Conservation (phyloP, 1,139 yeast genomes). For the Pneumocystis jirovecii region DNA sequence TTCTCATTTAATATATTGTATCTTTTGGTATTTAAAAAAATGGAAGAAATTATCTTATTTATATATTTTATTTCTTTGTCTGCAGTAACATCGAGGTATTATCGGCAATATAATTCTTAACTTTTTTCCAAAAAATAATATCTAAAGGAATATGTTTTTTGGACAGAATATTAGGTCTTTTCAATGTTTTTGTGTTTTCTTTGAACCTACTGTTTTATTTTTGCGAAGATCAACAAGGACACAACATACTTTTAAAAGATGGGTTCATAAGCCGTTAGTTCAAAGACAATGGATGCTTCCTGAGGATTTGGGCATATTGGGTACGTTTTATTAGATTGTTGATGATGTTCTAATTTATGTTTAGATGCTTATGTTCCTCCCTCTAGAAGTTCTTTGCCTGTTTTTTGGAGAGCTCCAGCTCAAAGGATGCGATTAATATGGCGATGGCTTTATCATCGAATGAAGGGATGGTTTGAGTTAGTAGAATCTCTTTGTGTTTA, state of each 20-base stretch:
- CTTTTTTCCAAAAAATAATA: too few relatives aligned
- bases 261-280: neutral
- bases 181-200: neutral
- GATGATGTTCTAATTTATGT: slow-evolving; percentile 1
- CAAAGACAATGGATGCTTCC: slow-evolving; percentile 6
- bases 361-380: slow-evolving; percentile 14
- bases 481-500: slow-evolving; percentile 3
- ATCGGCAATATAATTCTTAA: too few relatives aligned
- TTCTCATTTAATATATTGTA: neutral
- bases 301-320: neutral
- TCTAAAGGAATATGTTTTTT: neutral
- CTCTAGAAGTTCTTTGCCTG: slow-evolving; percentile 10
- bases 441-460: neutral
- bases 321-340: neutral
- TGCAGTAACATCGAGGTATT: too few relatives aligned
- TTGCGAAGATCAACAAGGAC: too few relatives aligned
- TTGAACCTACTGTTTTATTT: neutral
- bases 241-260: neutral
- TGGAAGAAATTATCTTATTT: too few relatives aligned
- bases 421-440: neutral
- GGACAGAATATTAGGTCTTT: neutral
- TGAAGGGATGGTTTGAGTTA: slow-evolving; percentile 3
- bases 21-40: neutral
- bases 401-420: slow-evolving; percentile 4
- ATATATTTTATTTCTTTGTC: too few relatives aligned